Base-by-base conservation (phyloP, 2,329 filamentous ascomycete genomes). In the Cylindrodendrum hubeiense region DNA sequence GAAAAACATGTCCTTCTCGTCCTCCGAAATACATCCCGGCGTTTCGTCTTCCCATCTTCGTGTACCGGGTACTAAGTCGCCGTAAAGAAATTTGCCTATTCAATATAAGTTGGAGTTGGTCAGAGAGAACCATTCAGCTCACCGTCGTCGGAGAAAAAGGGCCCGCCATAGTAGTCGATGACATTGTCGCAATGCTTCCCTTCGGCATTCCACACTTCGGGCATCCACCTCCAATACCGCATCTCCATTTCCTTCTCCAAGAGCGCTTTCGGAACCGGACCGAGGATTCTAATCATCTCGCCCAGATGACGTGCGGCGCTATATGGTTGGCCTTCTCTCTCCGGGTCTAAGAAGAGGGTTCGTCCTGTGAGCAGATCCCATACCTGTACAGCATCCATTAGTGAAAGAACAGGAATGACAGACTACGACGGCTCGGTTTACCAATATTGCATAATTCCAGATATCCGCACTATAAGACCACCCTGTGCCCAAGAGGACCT, bases 291-390 rank as follows among this genome's bases (percentile, higher is more conserved):
- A 10, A 75, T 67, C 67, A 75, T 74, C 24, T 74, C 71, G 17
- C 67, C 71, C 6, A 74, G 52, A 41, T 75, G 73, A 22, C 66
- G 65, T 2, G 69, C 60, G 39, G 74, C 61, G 15, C 56, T 66
- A 30, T 74, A 74, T 8, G 61, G 54, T 10, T 54, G 57, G 60
- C 33, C 63, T 60, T 34, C 21, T 22, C 60, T 54, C n/a, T 37
- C 63, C 52, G 62, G 57, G 37, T 61, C 64, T 9, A 58, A 50
- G 44, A 75, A 74, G 22, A 74, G 67, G 19, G 67, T 63, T 12
- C 49, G 41, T 13, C 68, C 73, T 1, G 70, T 65, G 30, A 75
- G 67, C 13, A 75, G 60, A n/a, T 74, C 71, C 71, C 74, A 75
- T 37, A 75, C 67, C 67, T 72, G 28, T 4, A 5, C 21, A 13